Percentiles rank a stretch among this genome's conserved stretches.
These are phyloP conservation scores for Backusella parvicylindrica DNA, from an alignment of 192 early-diverging fungal genomes.

Conservation along the genomic window DNA sequence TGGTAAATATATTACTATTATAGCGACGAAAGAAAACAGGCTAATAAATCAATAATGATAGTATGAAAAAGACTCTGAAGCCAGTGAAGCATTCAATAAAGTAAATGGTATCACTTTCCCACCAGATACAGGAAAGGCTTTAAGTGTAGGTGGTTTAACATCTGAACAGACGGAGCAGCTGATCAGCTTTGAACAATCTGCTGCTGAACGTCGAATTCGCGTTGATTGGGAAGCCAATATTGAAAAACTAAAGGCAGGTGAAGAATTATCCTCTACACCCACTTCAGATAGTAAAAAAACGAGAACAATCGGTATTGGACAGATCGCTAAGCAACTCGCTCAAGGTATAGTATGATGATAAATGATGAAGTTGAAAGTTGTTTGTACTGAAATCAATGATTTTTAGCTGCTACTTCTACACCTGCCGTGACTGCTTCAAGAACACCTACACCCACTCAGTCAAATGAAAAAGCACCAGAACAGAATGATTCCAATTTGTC, in stretches of 20 bases:
- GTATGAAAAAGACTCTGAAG: slow-evolving; percentile 48
- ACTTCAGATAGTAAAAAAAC: background rate
- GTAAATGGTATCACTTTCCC: slow-evolving; percentile 30
- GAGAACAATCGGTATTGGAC: slow-evolving; percentile 21
- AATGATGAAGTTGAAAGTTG: background rate
- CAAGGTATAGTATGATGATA: slow-evolving; percentile 12
- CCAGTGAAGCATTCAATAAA: slow-evolving; percentile 15
- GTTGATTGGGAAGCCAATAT: slow-evolving; percentile 31
- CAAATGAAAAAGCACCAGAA: background rate
- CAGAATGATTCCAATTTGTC: background rate
- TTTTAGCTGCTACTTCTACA: slow-evolving; percentile 1
- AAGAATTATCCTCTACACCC: background rate
- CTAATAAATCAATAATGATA: slow-evolving; percentile 24
- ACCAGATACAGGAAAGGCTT: slow-evolving; percentile 16
- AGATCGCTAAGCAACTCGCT: slow-evolving; percentile 30
- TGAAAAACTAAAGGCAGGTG: slow-evolving; percentile 11
- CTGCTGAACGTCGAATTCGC: slow-evolving; percentile 22
- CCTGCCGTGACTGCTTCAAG: background rate
- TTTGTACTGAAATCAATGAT: no score
- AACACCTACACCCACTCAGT: background rate
- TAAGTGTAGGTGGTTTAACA: slow-evolving; percentile 21
- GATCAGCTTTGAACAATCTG: slow-evolving; percentile 28
- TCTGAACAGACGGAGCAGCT: slow-evolving; percentile 19
- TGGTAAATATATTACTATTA: slow-evolving; percentile 32
- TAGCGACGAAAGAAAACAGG: background rate